Evolutionary conservation across 169 alveolate genomes (phyloP), one percentile per base, ranked within the genome.

Genomic region (Blepharisma undulans): DNA sequence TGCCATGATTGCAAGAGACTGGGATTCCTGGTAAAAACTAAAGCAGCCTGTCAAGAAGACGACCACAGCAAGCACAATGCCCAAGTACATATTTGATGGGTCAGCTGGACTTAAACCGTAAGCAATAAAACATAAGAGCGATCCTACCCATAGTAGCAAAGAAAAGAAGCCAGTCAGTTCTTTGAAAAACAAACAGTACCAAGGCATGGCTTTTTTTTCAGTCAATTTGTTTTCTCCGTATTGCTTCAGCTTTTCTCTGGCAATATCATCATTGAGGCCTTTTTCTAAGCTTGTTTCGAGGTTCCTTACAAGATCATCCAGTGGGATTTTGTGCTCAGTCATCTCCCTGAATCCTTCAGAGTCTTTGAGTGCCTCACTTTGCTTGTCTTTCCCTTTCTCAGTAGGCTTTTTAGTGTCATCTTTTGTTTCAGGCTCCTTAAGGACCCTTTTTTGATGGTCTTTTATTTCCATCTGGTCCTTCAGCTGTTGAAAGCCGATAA

Each of bases 141-240:
- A 94, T 71, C 98, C 98, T 21, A 94, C 88, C 98, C 98, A 96
- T 36, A 97, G 94, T 82, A 97, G 90, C 27, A 95, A 78, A 76
- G 97, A 93, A 94, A 97, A 97, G 30, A 96, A 93, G 7, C 95
- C 94, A 36, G 97, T 94, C 91, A 97, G 89, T 90, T 95, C 96
- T 87, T 93, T 92, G 33, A 95, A 79, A 87, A 96, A 96, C 36
- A 92, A 82, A 19, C 94, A 36, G 71, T 92, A 95, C 92, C 97
- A 94, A 32, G 98, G 98, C 6, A 94, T 80, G 81, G 89, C 92
- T 77, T 95, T 94, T 90, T 94, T 94, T 86, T 95, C 97, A 16
- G 98, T 93, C 71, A 97, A 91, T 61, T 92, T 34, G 92, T 97
- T 97, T 22, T 92, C 96, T 0, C 98, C 98, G 84, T 76, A 72